Evolutionary conservation across 768 basidiomycete species (phyloP).

Genomic region (Austroboletus festivus): DNA sequence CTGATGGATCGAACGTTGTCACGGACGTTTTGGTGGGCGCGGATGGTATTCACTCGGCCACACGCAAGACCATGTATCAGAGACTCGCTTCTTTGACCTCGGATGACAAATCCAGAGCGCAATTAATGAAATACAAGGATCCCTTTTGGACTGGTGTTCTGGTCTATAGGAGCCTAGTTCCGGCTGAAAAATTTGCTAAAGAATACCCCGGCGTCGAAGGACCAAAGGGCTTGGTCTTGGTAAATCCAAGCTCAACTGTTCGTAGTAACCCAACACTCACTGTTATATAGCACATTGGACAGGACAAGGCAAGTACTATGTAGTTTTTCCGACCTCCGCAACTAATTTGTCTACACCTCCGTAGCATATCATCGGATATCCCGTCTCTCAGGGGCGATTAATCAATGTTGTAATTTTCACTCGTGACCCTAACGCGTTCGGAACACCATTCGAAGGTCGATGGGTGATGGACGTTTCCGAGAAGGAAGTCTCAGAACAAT

Average conservation of each 20-base stretch:
- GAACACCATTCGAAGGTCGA: conserved; percentile 29
- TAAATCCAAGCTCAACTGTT: not conserved
- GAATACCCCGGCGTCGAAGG: conserved; percentile 32
- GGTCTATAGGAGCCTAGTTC: conserved; percentile 39
- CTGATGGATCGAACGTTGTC: conserved; percentile 32
- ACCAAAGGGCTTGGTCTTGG: conserved; percentile 26
- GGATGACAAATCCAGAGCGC: conserved; percentile 6
- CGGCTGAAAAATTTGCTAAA: conserved; percentile 24
- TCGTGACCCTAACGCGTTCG: conserved; percentile 29
- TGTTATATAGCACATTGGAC: conserved; percentile 21
- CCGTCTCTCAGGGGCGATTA: conserved; percentile 35
- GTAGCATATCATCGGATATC: conserved; percentile 22
- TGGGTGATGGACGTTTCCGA: conserved; percentile 29
- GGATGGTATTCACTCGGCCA: conserved; percentile 42
- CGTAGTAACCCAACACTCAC: conserved; percentile 1
- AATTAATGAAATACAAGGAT: conserved; percentile 23
- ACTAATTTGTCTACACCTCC: not conserved
- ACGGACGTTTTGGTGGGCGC: conserved; percentile 43
- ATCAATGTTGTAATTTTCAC: conserved; percentile 36
- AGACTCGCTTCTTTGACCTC: conserved; percentile 7
- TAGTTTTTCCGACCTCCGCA: not conserved
- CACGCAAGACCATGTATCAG: conserved; percentile 27
- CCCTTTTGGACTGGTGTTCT: conserved; percentile 39
- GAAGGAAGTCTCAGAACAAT: conserved; percentile 31
- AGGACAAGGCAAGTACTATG: conserved; percentile 9